Evolutionary conservation across 2,329 filamentous ascomycete genomes (phyloP).

Genomic region (Alternaria arbusti): DNA sequence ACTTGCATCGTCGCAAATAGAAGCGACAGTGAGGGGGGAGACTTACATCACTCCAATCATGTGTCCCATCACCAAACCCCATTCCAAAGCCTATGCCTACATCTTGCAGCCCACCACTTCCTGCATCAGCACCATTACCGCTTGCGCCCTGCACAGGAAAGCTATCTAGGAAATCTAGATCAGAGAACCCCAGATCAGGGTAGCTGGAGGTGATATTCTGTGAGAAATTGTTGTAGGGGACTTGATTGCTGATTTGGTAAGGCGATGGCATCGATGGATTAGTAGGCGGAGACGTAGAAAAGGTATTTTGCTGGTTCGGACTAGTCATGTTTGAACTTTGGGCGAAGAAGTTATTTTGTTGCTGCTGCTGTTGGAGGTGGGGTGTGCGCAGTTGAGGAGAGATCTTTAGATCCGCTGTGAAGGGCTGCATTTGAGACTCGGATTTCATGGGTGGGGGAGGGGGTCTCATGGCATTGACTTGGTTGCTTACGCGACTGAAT

Average conservation of each 20-base stretch:
- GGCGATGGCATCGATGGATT: slow-evolving; percentile 24
- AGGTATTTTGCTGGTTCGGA: slow-evolving; percentile 21
- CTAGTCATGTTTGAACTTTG: slow-evolving; percentile 21
- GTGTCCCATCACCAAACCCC: slow-evolving; percentile 55
- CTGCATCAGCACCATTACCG: slow-evolving; percentile 46
- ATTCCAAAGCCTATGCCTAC: slow-evolving; percentile 66
- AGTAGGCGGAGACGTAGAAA: slow-evolving; percentile 7
- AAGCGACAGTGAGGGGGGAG: not conserved
- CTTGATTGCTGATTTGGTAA: slow-evolving; percentile 37
- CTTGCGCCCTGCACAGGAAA: slow-evolving; percentile 47
- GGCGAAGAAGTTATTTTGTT: slow-evolving; percentile 8
- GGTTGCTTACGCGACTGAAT: slow-evolving; percentile 46
- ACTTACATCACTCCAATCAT: slow-evolving; percentile 60
- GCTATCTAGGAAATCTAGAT: slow-evolving; percentile 63
- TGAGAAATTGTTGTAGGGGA: slow-evolving; percentile 39
- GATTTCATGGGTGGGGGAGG: slow-evolving; percentile 38
- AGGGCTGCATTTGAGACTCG: slow-evolving; percentile 30
- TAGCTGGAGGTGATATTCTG: slow-evolving; percentile 37
- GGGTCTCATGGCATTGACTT: slow-evolving; percentile 42
- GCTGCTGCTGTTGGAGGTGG: slow-evolving; percentile 17
- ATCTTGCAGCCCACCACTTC: slow-evolving; percentile 55
- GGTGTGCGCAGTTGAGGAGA: slow-evolving; percentile 43
- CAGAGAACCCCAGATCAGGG: slow-evolving; percentile 50
- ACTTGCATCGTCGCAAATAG: not conserved
- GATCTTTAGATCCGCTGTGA: slow-evolving; percentile 40